A percentile compares a stretch with the other conserved stretches of the same genome.
These are phyloP conservation scores for Penicillium desertorum DNA, from an alignment of 495 filamentous ascomycete species.

Conservation along the genomic window DNA sequence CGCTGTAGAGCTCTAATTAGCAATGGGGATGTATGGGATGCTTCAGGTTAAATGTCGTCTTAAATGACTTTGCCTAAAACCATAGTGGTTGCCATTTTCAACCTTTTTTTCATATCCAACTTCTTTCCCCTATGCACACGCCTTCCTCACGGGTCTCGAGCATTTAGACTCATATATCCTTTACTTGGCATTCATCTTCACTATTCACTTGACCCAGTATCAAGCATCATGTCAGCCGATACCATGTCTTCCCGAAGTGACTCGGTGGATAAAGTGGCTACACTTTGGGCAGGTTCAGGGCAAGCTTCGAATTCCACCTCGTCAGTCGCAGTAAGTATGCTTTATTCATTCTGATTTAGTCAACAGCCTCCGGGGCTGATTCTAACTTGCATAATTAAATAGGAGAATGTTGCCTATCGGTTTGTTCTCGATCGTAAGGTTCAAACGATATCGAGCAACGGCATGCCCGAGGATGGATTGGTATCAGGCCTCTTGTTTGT, in stretches of 20 bases:
- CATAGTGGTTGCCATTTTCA: neutral
- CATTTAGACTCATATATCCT: conserved; percentile 2
- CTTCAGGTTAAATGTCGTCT: neutral
- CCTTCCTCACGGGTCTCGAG: conserved; percentile 4
- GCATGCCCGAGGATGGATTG: conserved; percentile 51
- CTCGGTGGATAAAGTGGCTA: conserved; percentile 37
- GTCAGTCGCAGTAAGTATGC: conserved; percentile 36
- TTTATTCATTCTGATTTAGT: neutral
- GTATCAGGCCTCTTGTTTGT: conserved; percentile 80
- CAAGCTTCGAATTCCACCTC: conserved; percentile 36
- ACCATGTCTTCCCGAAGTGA: conserved; percentile 25
- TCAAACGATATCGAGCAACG: conserved; percentile 67
- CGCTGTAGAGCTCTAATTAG: conserved; percentile 16
- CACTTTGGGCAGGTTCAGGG: conserved; percentile 42
- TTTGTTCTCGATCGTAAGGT: conserved; percentile 59
- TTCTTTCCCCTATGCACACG: conserved; percentile 6
- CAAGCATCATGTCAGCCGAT: conserved; percentile 1
- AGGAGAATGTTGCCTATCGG: conserved; percentile 66
- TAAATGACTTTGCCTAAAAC: neutral
- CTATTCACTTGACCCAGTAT: neutral
- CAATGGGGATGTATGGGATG: neutral
- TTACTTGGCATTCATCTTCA: neutral
- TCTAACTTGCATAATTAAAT: conserved; percentile 2
- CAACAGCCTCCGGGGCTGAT: neutral
- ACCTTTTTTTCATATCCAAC: neutral